Conservation (phyloP, 1,139 yeast genomes). For the Candida neerlandica region DNA sequence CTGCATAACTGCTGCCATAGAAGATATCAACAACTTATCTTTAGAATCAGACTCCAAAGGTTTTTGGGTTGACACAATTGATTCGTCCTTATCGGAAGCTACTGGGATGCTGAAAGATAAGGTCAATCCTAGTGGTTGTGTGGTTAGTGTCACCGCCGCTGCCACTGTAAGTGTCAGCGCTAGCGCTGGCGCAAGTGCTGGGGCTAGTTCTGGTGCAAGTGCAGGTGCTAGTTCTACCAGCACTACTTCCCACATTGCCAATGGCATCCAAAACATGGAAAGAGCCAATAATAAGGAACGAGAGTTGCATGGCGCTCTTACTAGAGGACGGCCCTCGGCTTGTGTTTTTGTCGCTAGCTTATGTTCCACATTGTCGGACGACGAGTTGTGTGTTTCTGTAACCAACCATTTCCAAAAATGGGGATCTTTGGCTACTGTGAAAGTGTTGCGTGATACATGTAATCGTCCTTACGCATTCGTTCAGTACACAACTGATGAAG, state of each 20-base stretch:
- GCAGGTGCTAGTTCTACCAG: neutral
- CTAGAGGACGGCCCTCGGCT: slow-evolving; percentile 65
- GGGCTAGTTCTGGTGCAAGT: neutral
- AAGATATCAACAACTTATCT: slow-evolving; percentile 15
- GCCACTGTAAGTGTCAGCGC: neutral
- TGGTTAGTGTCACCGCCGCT: neutral
- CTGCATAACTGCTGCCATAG: slow-evolving; percentile 10
- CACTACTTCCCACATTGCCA: neutral
- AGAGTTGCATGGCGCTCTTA: slow-evolving; percentile 1
- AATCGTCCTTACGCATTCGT: slow-evolving; percentile 95
- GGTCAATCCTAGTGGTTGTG: neutral
- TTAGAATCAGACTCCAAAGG: slow-evolving; percentile 15
- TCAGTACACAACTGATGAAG: slow-evolving; percentile 72
- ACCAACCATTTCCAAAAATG: slow-evolving; percentile 63
- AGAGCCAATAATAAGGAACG: neutral
- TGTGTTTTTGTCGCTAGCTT: slow-evolving; percentile 89
- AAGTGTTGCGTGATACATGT: slow-evolving; percentile 79
- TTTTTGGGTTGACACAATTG: slow-evolving; percentile 11
- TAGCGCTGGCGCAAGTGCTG: neutral
- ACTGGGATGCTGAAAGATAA: neutral
- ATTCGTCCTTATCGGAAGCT: slow-evolving; percentile 8
- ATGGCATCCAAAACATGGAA: neutral
- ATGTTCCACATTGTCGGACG: slow-evolving; percentile 64
- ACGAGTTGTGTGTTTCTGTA: slow-evolving; percentile 68
- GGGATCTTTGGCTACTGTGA: slow-evolving; percentile 75